Percentiles rank a stretch among this genome's conserved stretches.
Conservation (phyloP, 2,329 filamentous ascomycete species). For the Xylaria sp. region DNA sequence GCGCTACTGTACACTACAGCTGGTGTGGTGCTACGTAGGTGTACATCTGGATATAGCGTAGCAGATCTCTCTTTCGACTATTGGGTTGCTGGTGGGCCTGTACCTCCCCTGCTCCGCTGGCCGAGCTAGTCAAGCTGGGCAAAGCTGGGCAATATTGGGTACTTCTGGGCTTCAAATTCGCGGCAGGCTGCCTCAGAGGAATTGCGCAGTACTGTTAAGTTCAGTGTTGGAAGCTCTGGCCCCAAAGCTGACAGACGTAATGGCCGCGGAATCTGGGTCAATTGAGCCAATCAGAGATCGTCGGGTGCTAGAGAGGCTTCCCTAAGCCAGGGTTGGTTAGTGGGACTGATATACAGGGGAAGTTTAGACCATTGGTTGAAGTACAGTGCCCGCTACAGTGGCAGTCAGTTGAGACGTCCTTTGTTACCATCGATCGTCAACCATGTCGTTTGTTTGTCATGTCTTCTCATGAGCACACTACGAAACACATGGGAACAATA, state of each 20-base stretch:
- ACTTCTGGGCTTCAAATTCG: neutral
- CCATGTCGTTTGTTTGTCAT: neutral
- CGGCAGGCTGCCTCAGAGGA: constrained; percentile 27
- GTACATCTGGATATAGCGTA: constrained; percentile 9
- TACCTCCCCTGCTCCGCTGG: constrained; percentile 1
- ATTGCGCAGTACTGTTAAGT: constrained; percentile 6
- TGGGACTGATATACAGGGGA: neutral
- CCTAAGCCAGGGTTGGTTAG: neutral
- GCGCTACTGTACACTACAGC: neutral
- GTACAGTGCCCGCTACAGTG: constrained; percentile 23
- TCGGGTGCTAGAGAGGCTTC: constrained; percentile 3
- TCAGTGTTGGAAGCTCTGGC: neutral
- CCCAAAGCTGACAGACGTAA: constrained; percentile 28
- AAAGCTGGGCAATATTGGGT: neutral
- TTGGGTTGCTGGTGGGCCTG: constrained; percentile 22
- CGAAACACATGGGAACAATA: no score
- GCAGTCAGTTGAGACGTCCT: neutral
- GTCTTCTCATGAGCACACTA: neutral
- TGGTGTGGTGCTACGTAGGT: neutral
- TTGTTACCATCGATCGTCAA: neutral
- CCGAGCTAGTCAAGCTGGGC: constrained; percentile 12
- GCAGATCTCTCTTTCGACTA: constrained; percentile 21
- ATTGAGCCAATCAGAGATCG: constrained; percentile 21
- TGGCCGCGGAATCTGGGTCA: constrained; percentile 15
- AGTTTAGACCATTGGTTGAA: constrained; percentile 1